Conservation (phyloP, 805 yeast species). For the Wickerhamiella sergipiensis region DNA sequence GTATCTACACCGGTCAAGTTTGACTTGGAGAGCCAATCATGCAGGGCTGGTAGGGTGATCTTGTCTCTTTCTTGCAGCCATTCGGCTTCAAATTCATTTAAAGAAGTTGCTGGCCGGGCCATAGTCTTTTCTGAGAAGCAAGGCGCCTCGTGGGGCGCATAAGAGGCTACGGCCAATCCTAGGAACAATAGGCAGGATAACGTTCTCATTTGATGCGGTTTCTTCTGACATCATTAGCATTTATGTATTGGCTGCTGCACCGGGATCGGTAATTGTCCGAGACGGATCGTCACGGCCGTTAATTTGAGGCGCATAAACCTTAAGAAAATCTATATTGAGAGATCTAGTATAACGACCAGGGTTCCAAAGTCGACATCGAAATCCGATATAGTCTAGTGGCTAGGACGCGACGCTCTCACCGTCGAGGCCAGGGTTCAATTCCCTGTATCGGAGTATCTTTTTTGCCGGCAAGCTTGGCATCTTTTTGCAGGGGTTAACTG, state of each 20-base stretch:
- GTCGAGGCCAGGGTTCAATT: constrained; percentile 19
- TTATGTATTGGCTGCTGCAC: neutral
- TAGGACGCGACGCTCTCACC: constrained; percentile 20
- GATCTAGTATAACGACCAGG: neutral
- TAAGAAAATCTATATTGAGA: no score
- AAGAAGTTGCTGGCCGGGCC: neutral
- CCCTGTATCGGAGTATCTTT: constrained; percentile 17
- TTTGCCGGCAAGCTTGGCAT: no score
- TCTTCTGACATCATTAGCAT: no score
- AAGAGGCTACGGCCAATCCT: neutral
- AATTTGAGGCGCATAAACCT: neutral
- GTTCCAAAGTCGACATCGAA: neutral
- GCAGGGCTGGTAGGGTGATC: constrained; percentile 27
- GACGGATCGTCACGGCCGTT: neutral
- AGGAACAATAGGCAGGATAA: neutral
- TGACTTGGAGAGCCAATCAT: constrained; percentile 32
- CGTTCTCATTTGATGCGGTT: neutral
- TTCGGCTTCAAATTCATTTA: neutral
- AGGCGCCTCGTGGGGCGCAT: neutral
- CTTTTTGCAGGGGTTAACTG: no score
- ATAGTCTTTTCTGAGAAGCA: neutral
- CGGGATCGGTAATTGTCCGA: neutral
- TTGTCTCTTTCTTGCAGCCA: neutral
- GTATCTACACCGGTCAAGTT: constrained; percentile 38
- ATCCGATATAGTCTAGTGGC: constrained; percentile 20